phyloP scores from a whole-genome alignment of 768 basidiomycete genomes.

The Tubosaeta sp. region DNA sequence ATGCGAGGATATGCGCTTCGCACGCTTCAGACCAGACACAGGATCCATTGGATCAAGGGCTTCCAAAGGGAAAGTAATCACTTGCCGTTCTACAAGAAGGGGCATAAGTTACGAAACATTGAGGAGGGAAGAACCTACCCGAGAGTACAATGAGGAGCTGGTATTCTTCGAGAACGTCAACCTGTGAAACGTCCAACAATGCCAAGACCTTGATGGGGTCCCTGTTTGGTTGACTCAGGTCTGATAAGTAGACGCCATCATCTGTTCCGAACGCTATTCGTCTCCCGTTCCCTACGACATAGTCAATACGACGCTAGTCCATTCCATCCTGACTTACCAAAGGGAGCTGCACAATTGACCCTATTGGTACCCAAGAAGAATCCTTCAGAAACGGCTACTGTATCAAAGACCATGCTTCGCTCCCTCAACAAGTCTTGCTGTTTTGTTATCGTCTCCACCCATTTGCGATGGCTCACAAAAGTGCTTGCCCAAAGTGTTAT shows the following conservation, averaged over 20 bases:
- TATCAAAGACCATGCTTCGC: conserved; percentile 83
- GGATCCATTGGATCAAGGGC: conserved; percentile 89
- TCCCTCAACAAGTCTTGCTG: conserved; percentile 85
- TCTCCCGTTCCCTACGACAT: conserved; percentile 63
- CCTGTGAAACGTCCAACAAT: conserved; percentile 85
- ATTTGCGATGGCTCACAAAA: conserved; percentile 81
- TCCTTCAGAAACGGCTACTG: conserved; percentile 76
- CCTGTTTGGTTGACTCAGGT: conserved; percentile 68
- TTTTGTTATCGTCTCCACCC: conserved; percentile 88
- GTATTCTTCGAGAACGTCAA: conserved; percentile 95
- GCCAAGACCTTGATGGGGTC: conserved; percentile 90
- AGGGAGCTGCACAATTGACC: conserved; percentile 88
- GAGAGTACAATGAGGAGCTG: conserved; percentile 97
- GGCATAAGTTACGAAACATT: background rate
- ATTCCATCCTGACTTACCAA: conserved; percentile 53
- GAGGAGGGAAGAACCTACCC: conserved; percentile 44
- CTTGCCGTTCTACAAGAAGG: conserved; percentile 71
- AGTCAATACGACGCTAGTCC: background rate
- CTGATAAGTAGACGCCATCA: conserved; percentile 93
- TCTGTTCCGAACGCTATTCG: conserved; percentile 95
- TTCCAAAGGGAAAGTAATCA: conserved; percentile 93
- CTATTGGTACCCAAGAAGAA: conserved; percentile 84
- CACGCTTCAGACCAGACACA: conserved; percentile 84
- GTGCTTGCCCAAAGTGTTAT: conserved; percentile 90
- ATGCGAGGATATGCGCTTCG: conserved; percentile 92